Evolutionary conservation across 2,329 filamentous ascomycete genomes (phyloP).

Genomic region (Ophiostoma montium): DNA sequence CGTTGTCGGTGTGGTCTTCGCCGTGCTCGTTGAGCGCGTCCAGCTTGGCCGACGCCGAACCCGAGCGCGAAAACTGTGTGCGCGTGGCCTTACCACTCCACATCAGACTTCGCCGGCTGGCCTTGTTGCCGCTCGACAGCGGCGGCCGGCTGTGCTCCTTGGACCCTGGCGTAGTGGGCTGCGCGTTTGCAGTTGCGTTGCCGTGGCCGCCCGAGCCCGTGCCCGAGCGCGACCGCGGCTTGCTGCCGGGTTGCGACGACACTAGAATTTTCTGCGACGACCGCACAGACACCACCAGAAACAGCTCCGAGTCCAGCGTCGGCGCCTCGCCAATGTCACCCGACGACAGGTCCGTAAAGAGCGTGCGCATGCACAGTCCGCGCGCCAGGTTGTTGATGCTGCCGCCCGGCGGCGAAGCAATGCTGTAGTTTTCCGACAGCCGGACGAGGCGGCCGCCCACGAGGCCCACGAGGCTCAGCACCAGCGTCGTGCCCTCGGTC

Average conservation of each 20-base stretch:
- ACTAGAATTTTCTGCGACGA: constrained; percentile 37
- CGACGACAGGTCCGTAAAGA: constrained; percentile 76
- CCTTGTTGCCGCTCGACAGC: constrained; percentile 35
- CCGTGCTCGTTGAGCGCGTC: constrained; percentile 42
- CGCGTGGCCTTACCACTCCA: constrained; percentile 49
- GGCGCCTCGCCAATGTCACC: constrained; percentile 53
- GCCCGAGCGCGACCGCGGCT: constrained; percentile 39
- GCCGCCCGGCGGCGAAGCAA: constrained; percentile 64
- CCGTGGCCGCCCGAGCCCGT: constrained; percentile 25
- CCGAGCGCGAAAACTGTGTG: constrained; percentile 38
- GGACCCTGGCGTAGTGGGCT: constrained; percentile 14
- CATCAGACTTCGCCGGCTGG: constrained; percentile 52
- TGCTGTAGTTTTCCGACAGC: constrained; percentile 70
- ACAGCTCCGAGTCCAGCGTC: constrained; percentile 58
- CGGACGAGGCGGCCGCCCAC: constrained; percentile 47
- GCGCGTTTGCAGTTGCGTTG: constrained; percentile 28
- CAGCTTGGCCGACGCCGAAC: constrained; percentile 30
- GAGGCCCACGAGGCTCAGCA: constrained; percentile 63
- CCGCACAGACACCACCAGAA: constrained; percentile 69
- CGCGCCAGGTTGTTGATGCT: constrained; percentile 51
- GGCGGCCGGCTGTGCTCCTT: constrained; percentile 34
- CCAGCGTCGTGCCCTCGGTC: constrained; percentile 60
- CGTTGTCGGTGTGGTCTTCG: constrained; percentile 26
- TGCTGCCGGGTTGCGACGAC: constrained; percentile 15
- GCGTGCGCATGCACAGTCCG: constrained; percentile 59